These are phyloP conservation scores for Kwoniella sp. DNA, from an alignment of 768 basidiomycete species.

Conservation along the genomic window DNA sequence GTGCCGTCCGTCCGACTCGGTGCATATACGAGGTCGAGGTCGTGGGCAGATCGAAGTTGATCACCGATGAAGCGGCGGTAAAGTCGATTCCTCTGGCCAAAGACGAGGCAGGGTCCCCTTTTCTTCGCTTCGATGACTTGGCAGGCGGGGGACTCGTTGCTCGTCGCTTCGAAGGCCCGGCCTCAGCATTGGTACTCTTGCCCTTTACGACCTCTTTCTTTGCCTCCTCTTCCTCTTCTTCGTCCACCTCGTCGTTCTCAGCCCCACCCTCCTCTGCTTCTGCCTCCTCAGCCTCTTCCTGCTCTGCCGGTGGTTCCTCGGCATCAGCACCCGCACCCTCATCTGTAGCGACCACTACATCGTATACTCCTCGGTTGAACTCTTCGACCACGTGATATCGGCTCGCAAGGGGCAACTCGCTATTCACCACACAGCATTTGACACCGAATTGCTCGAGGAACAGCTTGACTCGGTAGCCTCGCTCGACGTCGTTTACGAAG, in stretches of 20 bases:
- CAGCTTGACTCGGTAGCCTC: slow-evolving; percentile 92
- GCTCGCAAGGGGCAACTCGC: slow-evolving; percentile 92
- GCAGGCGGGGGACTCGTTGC: slow-evolving; percentile 43
- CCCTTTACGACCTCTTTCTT: slow-evolving; percentile 13
- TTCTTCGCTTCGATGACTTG: slow-evolving; percentile 32
- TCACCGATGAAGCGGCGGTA: slow-evolving; percentile 90
- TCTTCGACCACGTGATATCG: slow-evolving; percentile 98
- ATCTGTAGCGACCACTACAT: slow-evolving; percentile 97
- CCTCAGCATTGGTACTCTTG: slow-evolving; percentile 27
- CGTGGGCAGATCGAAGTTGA: slow-evolving; percentile 96
- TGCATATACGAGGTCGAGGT: slow-evolving; percentile 89
- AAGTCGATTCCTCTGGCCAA: slow-evolving; percentile 97
- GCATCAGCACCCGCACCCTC: slow-evolving; percentile 69
- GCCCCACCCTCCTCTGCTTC: slow-evolving; percentile 29
- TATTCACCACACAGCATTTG: slow-evolving; percentile 92
- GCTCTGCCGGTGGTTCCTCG: slow-evolving; percentile 62
- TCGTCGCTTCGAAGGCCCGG: slow-evolving; percentile 61
- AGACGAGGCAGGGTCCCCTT: slow-evolving; percentile 76
- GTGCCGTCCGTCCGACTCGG: slow-evolving; percentile 92
- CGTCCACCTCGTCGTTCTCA: slow-evolving; percentile 15
- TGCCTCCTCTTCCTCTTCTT: slow-evolving; percentile 56
- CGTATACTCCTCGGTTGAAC: slow-evolving; percentile 97
- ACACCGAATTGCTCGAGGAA: slow-evolving; percentile 98
- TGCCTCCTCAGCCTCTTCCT: slow-evolving; percentile 57
- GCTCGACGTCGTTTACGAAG: slow-evolving; percentile 94